Base-by-base conservation (phyloP, 495 filamentous ascomycete genomes). In the Lepraria neglecta region DNA sequence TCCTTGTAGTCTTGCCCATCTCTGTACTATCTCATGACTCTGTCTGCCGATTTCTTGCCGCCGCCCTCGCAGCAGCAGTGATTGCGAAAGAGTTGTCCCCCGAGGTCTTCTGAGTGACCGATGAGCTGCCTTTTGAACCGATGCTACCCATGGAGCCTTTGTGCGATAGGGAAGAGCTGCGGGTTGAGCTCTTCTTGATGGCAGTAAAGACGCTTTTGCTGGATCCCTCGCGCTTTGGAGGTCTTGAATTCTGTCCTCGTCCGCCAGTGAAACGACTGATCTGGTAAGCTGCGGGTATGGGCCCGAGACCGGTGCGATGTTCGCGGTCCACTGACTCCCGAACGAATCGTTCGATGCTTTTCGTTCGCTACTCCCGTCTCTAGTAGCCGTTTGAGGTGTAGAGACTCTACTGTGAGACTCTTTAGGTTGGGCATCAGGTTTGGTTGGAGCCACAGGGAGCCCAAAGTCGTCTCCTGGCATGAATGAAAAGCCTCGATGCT, bases 401-500 rank as follows among this genome's bases (percentile, higher is more conserved):
- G 53, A 56, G 15, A 3, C 31, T 56, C 35, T 42, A 21, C 33
- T 35, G 28, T n/a, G 35, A 24, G n/a, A 38, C 6, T 27, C 0
- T 12, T 38, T 24, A 31, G n/a, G 10, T 2, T 40, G 10, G 30
- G 17, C n/a, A 14, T 31, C 42, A 5, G 45, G 38, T 11, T n/a
- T 21, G 3, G 15, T 38, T 21, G 19, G 19, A 33, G 19, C 5
- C 30, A 6, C 12, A 35, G 17, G 31, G 3, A 6, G 15, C 19
- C 30, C 12, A 19, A 28, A 48, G 21, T 48, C 44, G 30, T 58
- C 56, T 48, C 56, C 56, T 38, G 56, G 44, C 15, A 24, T 14
- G 44, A 58, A 58, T 12, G 56, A 58, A 11, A 58, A 58, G 17
- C 30, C 56, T 58, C 56, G 44, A 46, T 42, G 43, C 10, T 48